These are phyloP conservation scores for Penicillium sp. DNA, from an alignment of 2,329 filamentous ascomycete species.

Conservation along the genomic window DNA sequence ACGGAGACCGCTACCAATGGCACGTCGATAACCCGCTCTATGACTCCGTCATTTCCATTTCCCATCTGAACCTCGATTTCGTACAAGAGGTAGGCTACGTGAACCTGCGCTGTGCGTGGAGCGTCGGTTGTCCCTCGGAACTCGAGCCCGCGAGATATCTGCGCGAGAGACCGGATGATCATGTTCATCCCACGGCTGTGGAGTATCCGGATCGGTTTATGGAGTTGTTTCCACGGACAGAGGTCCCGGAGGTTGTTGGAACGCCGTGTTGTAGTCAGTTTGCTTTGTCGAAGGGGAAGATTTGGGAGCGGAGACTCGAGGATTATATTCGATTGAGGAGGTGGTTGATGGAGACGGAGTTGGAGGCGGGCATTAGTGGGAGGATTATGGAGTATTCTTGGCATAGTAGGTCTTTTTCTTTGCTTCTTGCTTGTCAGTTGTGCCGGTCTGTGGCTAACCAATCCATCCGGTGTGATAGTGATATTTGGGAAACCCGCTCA, in stretches of 20 bases:
- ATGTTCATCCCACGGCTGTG: constrained; percentile 27
- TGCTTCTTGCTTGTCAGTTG: background rate
- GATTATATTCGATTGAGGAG: constrained; percentile 47
- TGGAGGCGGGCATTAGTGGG: constrained; percentile 48
- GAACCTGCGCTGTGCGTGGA: constrained; percentile 34
- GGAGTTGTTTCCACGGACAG: constrained; percentile 40
- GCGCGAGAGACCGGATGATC: constrained; percentile 27
- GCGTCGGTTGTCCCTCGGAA: constrained; percentile 36
- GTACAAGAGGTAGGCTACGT: constrained; percentile 35
- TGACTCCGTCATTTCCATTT: constrained; percentile 27
- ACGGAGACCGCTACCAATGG: constrained; percentile 45
- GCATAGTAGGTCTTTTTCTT: constrained; percentile 48
- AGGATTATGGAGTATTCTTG: constrained; percentile 54
- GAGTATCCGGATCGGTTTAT: constrained; percentile 38
- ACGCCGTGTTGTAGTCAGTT: constrained; percentile 53
- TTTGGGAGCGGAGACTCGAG: constrained; percentile 39
- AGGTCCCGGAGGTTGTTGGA: constrained; percentile 43
- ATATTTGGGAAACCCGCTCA: constrained; percentile 25
- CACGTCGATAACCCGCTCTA: constrained; percentile 31
- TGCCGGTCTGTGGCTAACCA: background rate
- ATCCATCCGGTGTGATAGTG: constrained; percentile 17
- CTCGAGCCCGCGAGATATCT: constrained; percentile 33
- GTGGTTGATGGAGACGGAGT: constrained; percentile 47
- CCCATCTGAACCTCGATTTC: constrained; percentile 28
- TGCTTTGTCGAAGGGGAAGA: constrained; percentile 45